Evolutionary conservation across 768 basidiomycete species (phyloP).

Genomic region (Suillus brevipes): DNA sequence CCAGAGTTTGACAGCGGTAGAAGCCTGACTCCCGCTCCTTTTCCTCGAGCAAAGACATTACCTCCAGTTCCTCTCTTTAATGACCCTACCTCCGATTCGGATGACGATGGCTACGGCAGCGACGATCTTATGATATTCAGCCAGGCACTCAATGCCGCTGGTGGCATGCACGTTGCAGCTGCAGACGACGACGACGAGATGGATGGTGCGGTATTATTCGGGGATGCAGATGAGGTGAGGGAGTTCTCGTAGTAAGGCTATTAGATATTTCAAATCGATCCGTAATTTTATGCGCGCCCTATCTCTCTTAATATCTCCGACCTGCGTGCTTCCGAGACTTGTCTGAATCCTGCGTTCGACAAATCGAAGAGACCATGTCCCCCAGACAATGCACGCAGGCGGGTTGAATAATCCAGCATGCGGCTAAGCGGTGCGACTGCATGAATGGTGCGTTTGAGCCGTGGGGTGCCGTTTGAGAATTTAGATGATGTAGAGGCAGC

Average conservation of each 20-base stretch:
- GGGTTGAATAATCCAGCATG: conserved; percentile 78
- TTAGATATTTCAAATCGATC: conserved; percentile 9
- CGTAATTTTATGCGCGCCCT: conserved; percentile 55
- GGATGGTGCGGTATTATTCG: conserved; percentile 72
- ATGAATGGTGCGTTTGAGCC: conserved; percentile 62
- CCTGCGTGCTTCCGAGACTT: conserved; percentile 60
- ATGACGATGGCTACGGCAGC: conserved; percentile 37
- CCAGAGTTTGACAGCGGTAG: conserved; percentile 56
- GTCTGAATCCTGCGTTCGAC: conserved; percentile 72
- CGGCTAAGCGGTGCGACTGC: conserved; percentile 77
- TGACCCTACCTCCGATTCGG: conserved; percentile 25
- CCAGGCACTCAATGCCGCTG: conserved; percentile 61
- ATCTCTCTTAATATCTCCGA: conserved; percentile 77
- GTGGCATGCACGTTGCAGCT: conserved; percentile 56
- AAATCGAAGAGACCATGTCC: conserved; percentile 84
- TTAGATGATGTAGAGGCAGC: conserved; percentile 29
- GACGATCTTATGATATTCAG: conserved; percentile 75
- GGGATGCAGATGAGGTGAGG: conserved; percentile 77
- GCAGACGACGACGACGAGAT: conserved; percentile 75
- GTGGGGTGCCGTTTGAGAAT: conserved; percentile 34
- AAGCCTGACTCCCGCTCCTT: conserved; percentile 40
- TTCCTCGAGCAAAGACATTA: conserved; percentile 24
- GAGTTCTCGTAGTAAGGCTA: conserved; percentile 45
- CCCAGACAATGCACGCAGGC: conserved; percentile 77
- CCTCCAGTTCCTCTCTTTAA: conserved; percentile 49